Evolutionary conservation across 805 yeast genomes (phyloP), one percentile per base, ranked within the genome.

Genomic region (Starmerella bombi): DNA sequence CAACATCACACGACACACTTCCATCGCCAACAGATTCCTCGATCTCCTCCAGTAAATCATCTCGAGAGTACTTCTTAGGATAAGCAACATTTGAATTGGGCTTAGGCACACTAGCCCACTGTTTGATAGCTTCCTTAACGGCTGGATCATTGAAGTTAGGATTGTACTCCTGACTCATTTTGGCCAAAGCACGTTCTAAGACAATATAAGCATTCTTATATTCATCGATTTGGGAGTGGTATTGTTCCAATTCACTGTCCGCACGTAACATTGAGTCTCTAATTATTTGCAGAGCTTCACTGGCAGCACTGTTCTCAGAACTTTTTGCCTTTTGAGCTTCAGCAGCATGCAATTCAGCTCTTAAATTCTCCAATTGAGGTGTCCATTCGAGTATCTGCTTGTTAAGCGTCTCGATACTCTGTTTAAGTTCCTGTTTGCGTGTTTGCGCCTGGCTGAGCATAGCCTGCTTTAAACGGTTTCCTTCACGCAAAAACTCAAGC

Each of bases 131-230:
- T 17, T 65, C 70, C 57, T 83, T 83, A 16, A 86, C 95, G 0
- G 86, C 93, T 6, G 75, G 73, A 59, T 86, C 95, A 55, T 86
- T 84, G 61, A 84, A 74, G 52, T 84, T 80, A 36, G 80, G 82
- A 51, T 84, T 82, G 59, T 80, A 85, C n/a, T 71, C 70, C 3
- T 64, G 54, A 7, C 66, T 57, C 60, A 86, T 63, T 4, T 60
- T 59, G 2, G 59, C 57, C 37, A 83, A 55, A 15, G 80, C 65
- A 2, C 28, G 47, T 27, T 42, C 50, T 25, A 61, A 44, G 12
- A 44, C 40, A 3, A 32, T 21, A 34, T 46, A 43, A 5, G 50
- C 37, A n/a, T 38, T 43, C 20, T 34, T 29, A 19, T 43, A 36
- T 14, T 27, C 32, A 5, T 7, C 15, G n/a, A 49, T 34, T 10